A percentile compares a stretch with the other conserved stretches of the same genome.
phyloP scores from a whole-genome alignment of 169 alveolate genomes.

The Cryptosporidium tyzzeri region DNA sequence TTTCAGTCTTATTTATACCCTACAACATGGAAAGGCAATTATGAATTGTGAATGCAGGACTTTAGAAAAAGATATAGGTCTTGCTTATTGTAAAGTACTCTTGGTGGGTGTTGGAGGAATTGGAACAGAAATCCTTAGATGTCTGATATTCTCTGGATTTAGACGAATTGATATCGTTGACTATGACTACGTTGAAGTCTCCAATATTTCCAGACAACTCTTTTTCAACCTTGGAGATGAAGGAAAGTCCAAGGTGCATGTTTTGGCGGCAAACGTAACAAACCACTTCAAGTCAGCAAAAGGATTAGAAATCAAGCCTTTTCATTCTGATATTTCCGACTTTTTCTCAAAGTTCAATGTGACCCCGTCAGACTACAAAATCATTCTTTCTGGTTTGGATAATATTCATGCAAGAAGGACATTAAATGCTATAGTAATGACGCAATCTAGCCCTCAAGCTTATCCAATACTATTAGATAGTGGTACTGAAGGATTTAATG shows the following conservation, averaged over 20 bases:
- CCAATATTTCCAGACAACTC: conserved; percentile 47
- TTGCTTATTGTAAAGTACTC: conserved; percentile 24
- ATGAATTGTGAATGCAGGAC: neutral
- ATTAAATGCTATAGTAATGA: conserved; percentile 32
- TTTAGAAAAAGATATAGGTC: neutral
- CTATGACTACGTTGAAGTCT: conserved; percentile 40
- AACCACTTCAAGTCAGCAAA: conserved; percentile 13
- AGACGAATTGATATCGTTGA: conserved; percentile 58
- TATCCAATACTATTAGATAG: conserved; percentile 44
- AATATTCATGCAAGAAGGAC: conserved; percentile 47
- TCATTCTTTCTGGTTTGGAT: conserved; percentile 48
- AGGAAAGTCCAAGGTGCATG: conserved; percentile 57
- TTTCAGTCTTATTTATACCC: neutral
- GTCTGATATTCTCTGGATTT: conserved; percentile 43
- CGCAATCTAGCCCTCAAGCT: neutral
- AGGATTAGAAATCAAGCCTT: conserved; percentile 24
- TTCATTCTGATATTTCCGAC: conserved; percentile 10
- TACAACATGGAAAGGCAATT: neutral
- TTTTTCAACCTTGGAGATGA: conserved; percentile 32
- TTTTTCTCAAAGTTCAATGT: neutral
- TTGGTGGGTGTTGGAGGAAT: conserved; percentile 69
- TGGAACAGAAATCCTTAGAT: conserved; percentile 53
- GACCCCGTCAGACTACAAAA: neutral
- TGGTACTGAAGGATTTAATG: conserved; percentile 74
- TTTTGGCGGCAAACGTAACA: conserved; percentile 14